These are phyloP conservation scores for Aspergillus ostianus DNA, from an alignment of 495 filamentous ascomycete species.

Conservation along the genomic window DNA sequence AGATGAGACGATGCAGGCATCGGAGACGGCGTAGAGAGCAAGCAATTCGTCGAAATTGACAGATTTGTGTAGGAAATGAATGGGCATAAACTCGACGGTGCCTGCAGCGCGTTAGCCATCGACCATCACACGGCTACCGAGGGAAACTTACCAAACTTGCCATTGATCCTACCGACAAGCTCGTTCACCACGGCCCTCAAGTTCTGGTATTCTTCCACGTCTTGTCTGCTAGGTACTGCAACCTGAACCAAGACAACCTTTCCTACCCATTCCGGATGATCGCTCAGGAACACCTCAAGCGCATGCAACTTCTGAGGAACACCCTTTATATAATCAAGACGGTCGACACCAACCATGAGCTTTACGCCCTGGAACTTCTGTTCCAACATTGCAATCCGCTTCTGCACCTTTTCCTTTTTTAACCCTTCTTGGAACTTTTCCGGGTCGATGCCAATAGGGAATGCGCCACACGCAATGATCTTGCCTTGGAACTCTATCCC, in stretches of 20 bases:
- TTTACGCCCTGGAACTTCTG: constrained; percentile 95
- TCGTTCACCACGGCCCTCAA: constrained; percentile 91
- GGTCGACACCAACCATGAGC: constrained; percentile 93
- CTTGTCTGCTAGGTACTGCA: constrained; percentile 86
- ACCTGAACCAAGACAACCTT: constrained; percentile 98
- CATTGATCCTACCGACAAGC: constrained; percentile 91
- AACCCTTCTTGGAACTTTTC: constrained; percentile 90
- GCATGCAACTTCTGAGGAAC: constrained; percentile 96
- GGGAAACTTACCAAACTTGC: constrained; percentile 67
- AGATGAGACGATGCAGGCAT: constrained; percentile 91
- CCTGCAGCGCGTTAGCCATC: constrained; percentile 40
- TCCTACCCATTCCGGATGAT: constrained; percentile 96
- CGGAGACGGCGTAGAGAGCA: constrained; percentile 88
- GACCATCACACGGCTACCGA: background rate
- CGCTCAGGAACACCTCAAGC: constrained; percentile 91
- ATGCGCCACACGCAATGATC: constrained; percentile 83
- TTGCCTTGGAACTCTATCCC: constrained; percentile 84
- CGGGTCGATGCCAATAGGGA: constrained; percentile 96
- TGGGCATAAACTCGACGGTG: constrained; percentile 95
- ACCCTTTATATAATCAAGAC: constrained; percentile 97
- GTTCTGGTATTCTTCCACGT: constrained; percentile 98
- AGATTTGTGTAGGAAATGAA: constrained; percentile 96
- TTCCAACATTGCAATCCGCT: constrained; percentile 79
- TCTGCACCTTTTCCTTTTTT: constrained; percentile 78
- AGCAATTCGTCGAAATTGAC: constrained; percentile 91